phyloP scores from a whole-genome alignment of 805 yeast genomes.

The Wickerhamomyces pijperi region DNA sequence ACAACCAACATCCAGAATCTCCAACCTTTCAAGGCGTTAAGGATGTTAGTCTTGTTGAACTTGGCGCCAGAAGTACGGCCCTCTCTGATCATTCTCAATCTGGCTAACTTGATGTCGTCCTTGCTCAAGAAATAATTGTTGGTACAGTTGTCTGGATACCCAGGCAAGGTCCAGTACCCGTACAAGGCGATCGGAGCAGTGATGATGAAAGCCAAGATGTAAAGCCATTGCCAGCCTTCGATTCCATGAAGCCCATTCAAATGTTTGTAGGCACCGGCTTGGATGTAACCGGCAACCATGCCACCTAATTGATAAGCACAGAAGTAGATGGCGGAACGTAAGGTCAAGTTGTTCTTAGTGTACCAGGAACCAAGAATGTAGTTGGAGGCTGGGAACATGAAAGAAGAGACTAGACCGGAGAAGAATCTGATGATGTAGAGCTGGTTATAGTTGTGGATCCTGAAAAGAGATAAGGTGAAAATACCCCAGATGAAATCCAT shows the following conservation, averaged over 20 bases:
- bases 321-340: slow-evolving; percentile 21
- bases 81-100: slow-evolving; percentile 25
- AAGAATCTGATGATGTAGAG: slow-evolving; percentile 22
- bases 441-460: slow-evolving; percentile 9
- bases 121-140: slow-evolving; percentile 36
- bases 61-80: slow-evolving; percentile 15
- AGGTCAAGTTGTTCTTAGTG: slow-evolving; percentile 22
- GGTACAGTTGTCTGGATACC: slow-evolving; percentile 48
- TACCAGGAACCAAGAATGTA: slow-evolving; percentile 25
- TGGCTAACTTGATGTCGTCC: slow-evolving; percentile 41
- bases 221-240: slow-evolving; percentile 41
- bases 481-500: slow-evolving; percentile 11
- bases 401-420: slow-evolving; percentile 24
- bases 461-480: slow-evolving; percentile 10
- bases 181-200: slow-evolving; percentile 32
- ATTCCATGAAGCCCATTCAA: slow-evolving; percentile 29
- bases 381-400: slow-evolving; percentile 22
- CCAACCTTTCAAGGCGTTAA: slow-evolving; percentile 9
- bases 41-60: slow-evolving; percentile 5
- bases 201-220: slow-evolving; percentile 33
- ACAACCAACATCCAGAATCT: slow-evolving; percentile 28
- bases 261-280: slow-evolving; percentile 15
- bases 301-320: slow-evolving; percentile 34
- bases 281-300: slow-evolving; percentile 27
- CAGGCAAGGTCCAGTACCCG: slow-evolving; percentile 49